Evolutionary conservation across 2,329 filamentous ascomycete species (phyloP).

Genomic region (Alternaria sp.): DNA sequence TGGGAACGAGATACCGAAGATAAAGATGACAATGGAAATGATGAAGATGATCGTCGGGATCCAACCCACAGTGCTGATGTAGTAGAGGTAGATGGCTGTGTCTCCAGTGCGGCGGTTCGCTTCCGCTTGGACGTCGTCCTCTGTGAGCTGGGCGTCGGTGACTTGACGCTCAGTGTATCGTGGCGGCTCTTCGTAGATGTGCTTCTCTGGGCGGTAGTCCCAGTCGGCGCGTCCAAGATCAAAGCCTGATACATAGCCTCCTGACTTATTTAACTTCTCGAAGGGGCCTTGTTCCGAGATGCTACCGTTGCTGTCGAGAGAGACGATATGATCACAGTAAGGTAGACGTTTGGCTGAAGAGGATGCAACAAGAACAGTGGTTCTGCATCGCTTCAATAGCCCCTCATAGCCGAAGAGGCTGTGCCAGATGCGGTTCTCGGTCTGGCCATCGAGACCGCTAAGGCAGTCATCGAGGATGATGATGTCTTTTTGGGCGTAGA

Average conservation of each 20-base stretch:
- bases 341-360: slow-evolving; percentile 46
- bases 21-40: slow-evolving; percentile 42
- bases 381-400: slow-evolving; percentile 50
- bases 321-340: slow-evolving; percentile 52
- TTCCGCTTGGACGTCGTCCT: slow-evolving; percentile 40
- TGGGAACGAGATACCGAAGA: slow-evolving; percentile 43
- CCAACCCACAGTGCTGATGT: slow-evolving; percentile 41
- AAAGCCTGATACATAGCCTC: slow-evolving; percentile 45
- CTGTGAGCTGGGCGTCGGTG: slow-evolving; percentile 28
- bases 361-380: slow-evolving; percentile 44
- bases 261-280: slow-evolving; percentile 42
- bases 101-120: slow-evolving; percentile 43
- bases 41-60: slow-evolving; percentile 39
- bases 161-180: slow-evolving; percentile 34
- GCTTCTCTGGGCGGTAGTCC: slow-evolving; percentile 39
- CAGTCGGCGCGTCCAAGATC: slow-evolving; percentile 41
- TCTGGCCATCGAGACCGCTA: slow-evolving; percentile 59
- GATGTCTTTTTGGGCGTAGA: slow-evolving; percentile 58
- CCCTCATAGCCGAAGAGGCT: slow-evolving; percentile 56
- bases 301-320: slow-evolving; percentile 44
- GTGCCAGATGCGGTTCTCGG: slow-evolving; percentile 58
- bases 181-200: slow-evolving; percentile 39
- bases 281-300: slow-evolving; percentile 52
- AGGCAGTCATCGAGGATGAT: slow-evolving; percentile 61
- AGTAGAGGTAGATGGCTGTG: slow-evolving; percentile 43